phyloP scores from a whole-genome alignment of 2,329 filamentous ascomycete species.

The Penicillium sclerotiorum region DNA sequence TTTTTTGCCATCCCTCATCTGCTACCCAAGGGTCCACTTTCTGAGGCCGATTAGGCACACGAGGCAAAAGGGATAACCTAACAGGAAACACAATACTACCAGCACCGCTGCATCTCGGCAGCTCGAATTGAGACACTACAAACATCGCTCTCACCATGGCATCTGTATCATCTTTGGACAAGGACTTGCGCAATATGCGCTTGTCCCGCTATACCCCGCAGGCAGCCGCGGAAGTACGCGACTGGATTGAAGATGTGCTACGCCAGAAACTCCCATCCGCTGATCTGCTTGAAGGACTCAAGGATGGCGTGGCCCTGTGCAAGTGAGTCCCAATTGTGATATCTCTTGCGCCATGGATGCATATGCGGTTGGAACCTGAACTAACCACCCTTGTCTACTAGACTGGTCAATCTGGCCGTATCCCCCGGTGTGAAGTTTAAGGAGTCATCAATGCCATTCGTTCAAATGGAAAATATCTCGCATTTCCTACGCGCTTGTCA shows the following conservation, averaged over 20 bases:
- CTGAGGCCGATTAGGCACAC: slow-evolving; percentile 25
- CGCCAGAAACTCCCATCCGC: slow-evolving; percentile 70
- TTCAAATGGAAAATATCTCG: slow-evolving; percentile 99
- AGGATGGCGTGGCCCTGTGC: slow-evolving; percentile 91
- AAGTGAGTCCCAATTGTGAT: slow-evolving; percentile 60
- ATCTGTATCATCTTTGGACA: slow-evolving; percentile 89
- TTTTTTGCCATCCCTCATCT: slow-evolving; percentile 9
- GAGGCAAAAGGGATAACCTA: slow-evolving; percentile 20
- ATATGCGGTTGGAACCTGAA: slow-evolving; percentile 4
- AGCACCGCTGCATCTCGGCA: neutral
- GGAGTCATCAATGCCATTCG: slow-evolving; percentile 91
- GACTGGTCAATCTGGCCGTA: slow-evolving; percentile 79
- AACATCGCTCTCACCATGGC: slow-evolving; percentile 66
- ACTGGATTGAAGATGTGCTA: slow-evolving; percentile 83
- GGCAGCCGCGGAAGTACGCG: slow-evolving; percentile 79
- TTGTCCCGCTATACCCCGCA: slow-evolving; percentile 90
- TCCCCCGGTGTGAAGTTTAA: slow-evolving; percentile 86
- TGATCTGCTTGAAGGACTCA: slow-evolving; percentile 82
- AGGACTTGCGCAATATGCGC: slow-evolving; percentile 91
- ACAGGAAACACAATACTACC: slow-evolving; percentile 1
- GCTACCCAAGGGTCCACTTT: slow-evolving; percentile 24
- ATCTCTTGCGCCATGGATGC: neutral
- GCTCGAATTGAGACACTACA: slow-evolving; percentile 1
- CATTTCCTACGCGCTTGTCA: slow-evolving; percentile 92
- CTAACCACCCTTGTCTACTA: slow-evolving; percentile 44